Conservation (phyloP, 805 yeast genomes). For the Saccharomycopsis sp. region DNA sequence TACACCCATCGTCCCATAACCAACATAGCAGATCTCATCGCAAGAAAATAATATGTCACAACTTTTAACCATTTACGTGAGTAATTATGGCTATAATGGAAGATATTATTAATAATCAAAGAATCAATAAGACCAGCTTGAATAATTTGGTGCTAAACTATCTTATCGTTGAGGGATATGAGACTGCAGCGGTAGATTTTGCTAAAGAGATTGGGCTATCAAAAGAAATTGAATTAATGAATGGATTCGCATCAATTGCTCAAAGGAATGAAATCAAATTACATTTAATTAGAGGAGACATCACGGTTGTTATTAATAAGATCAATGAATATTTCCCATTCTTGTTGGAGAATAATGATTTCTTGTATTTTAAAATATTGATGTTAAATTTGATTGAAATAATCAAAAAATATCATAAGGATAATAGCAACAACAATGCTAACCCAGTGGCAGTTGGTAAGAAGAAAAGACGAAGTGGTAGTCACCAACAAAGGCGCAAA, state of each 20-base stretch:
- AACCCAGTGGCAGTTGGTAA: constrained; percentile 20
- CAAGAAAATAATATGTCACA: background rate
- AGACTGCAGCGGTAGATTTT: constrained; percentile 56
- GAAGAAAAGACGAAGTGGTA: constrained; percentile 14
- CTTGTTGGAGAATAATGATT: constrained; percentile 53
- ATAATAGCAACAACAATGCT: constrained; percentile 23
- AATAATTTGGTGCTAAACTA: constrained; percentile 61
- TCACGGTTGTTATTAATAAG: constrained; percentile 48
- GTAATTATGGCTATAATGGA: background rate
- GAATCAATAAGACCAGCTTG: constrained; percentile 26
- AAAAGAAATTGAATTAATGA: constrained; percentile 16
- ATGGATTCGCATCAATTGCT: constrained; percentile 45
- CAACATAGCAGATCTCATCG: background rate
- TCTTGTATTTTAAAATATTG: constrained; percentile 64
- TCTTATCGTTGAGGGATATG: constrained; percentile 71
- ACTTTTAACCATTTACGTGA: background rate
- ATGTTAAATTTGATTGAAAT: constrained; percentile 73
- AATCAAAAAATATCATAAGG: constrained; percentile 48
- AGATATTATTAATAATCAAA: background rate
- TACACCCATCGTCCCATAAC: background rate
- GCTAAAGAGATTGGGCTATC: constrained; percentile 45
- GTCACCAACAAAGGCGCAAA: constrained; percentile 7
- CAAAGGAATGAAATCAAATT: constrained; percentile 47
- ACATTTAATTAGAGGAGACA: constrained; percentile 51
- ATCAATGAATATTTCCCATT: constrained; percentile 58